Conservation (phyloP, 345 rosid genomes). For the Carallia pectinifolia region DNA sequence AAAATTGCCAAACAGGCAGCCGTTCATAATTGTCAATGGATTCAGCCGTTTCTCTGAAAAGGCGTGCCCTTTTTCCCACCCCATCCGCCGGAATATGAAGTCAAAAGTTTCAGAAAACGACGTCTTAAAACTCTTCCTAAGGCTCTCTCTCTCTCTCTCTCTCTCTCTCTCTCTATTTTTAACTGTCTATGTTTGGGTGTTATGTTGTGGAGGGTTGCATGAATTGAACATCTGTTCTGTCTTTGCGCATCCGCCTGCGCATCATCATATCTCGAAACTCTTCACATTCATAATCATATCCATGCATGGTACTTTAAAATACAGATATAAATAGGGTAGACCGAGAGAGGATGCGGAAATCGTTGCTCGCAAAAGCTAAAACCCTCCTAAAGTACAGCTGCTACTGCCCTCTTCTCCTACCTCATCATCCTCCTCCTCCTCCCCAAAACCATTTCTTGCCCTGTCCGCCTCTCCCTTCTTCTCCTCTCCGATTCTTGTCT, state of each 20-base stretch:
- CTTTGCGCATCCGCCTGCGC: not conserved
- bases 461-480: not conserved
- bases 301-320: too few species aligned
- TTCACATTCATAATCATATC: not conserved
- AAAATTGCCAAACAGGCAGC: too few species aligned
- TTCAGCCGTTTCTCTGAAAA: too few species aligned
- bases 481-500: slow-evolving; percentile 38
- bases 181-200: not conserved
- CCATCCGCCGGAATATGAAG: not conserved
- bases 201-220: too few species aligned
- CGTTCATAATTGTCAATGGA: too few species aligned
- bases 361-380: slow-evolving; percentile 46
- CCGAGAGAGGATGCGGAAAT: slow-evolving; percentile 52
- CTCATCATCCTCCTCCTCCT: slow-evolving; percentile 26
- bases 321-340: too few species aligned
- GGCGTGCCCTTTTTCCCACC: too few species aligned
- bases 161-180: not conserved
- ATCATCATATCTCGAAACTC: not conserved
- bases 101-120: not conserved
- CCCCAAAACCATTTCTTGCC: slow-evolving; percentile 1
- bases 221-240: not conserved
- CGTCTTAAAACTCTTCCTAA: not conserved
- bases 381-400: slow-evolving; percentile 24
- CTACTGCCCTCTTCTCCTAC: too few species aligned
- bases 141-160: not conserved